Evolutionary conservation across 257 asterid species (phyloP).

Genomic region (Hygrophila difformis): DNA sequence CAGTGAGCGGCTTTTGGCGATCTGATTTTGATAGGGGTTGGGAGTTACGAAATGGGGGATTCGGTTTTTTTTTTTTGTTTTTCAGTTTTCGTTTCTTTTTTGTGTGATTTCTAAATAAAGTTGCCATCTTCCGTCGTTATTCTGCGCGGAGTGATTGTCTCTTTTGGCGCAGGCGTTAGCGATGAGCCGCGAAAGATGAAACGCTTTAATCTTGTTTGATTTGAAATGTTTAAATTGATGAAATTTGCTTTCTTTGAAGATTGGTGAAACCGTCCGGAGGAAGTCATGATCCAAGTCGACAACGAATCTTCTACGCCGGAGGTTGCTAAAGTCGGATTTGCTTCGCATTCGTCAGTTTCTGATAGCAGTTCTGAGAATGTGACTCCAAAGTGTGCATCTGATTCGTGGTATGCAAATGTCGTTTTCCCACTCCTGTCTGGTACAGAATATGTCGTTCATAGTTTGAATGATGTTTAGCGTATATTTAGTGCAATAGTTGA

Average conservation of each 20-base stretch:
- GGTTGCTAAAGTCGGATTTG: slow-evolving; percentile 17
- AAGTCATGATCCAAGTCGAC: slow-evolving; percentile 31
- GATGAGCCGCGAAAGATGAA: not conserved
- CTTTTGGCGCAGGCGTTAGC: not conserved
- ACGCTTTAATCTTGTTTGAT: slow-evolving; percentile 1
- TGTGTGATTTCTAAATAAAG: too few species aligned
- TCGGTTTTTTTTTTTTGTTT: not conserved
- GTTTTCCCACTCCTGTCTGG: not conserved
- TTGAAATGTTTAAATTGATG: slow-evolving; percentile 3
- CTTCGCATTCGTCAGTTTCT: slow-evolving; percentile 23
- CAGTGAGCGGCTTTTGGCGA: slow-evolving; percentile 7
- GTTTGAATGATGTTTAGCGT: not conserved
- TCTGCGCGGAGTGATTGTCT: not conserved
- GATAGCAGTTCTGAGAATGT: slow-evolving; percentile 31
- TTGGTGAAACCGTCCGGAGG: slow-evolving; percentile 13
- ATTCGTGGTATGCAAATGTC: slow-evolving; percentile 32
- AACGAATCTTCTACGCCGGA: slow-evolving; percentile 24
- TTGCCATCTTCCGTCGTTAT: not conserved
- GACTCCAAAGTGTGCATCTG: slow-evolving; percentile 34
- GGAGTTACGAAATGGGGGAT: slow-evolving; percentile 1
- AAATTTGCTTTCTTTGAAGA: slow-evolving; percentile 9
- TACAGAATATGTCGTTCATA: not conserved
- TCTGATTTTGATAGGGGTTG: slow-evolving; percentile 1
- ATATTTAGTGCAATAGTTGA: slow-evolving; percentile 1
- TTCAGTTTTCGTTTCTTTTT: not conserved